Conservation (phyloP, 23 red algal species). For the Agarophyton chilense region DNA sequence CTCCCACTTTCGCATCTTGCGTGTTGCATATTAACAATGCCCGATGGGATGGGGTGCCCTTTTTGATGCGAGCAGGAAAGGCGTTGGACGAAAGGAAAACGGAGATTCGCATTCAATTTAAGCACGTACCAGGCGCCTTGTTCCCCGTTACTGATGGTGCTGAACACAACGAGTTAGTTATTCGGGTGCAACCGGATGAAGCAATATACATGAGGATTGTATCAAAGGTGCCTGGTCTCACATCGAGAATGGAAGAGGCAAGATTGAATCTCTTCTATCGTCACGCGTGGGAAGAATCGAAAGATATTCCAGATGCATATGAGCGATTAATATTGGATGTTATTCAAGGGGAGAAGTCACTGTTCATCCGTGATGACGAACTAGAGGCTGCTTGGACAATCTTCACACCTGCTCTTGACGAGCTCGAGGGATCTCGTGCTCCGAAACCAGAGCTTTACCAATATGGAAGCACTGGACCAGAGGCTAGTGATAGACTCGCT, state of each 20-base stretch:
- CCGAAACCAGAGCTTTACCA: conserved; percentile 70
- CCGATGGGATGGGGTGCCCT: conserved; percentile 93
- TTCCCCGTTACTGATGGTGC: conserved; percentile 47
- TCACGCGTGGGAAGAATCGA: conserved; percentile 91
- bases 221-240: conserved; percentile 91
- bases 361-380: conserved; percentile 97
- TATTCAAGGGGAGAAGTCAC: conserved; percentile 93
- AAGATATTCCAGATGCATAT: conserved; percentile 98
- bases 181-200: conserved; percentile 96
- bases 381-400: conserved; percentile 88
- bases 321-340: conserved; percentile 96
- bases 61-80: conserved; percentile 96
- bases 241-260: conserved; percentile 91
- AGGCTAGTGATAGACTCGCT: conserved; percentile 34
- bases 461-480: conserved; percentile 68
- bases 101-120: conserved; percentile 91
- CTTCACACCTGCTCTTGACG: conserved; percentile 84
- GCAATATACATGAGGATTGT: conserved; percentile 90
- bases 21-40: conserved; percentile 87
- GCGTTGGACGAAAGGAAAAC: conserved; percentile 89
- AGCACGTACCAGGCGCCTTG: conserved; percentile 69
- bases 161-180: conserved; percentile 85
- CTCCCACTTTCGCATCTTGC: conserved; percentile 97
- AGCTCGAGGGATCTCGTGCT: conserved; percentile 65
- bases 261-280: conserved; percentile 93